phyloP scores from a whole-genome alignment of 345 rosid species.

The Camelina sativa region DNA sequence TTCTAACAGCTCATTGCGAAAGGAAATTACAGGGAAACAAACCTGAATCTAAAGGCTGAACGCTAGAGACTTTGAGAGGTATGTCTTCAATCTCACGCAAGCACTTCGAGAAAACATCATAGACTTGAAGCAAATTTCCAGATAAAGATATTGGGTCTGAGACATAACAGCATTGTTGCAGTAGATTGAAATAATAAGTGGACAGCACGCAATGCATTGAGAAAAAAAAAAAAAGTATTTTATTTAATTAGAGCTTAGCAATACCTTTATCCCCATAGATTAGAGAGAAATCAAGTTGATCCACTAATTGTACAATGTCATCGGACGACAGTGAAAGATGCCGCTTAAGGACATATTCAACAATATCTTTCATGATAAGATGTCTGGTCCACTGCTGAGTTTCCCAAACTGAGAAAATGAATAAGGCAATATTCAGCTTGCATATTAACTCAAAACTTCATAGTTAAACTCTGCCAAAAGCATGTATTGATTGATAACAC shows the following conservation, averaged over 20 bases:
- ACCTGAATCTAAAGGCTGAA: conserved; percentile 92
- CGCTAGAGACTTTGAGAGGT: conserved; percentile 82
- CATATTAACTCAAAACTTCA: conserved; percentile 28
- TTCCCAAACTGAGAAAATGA: conserved; percentile 70
- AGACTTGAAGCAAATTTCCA: conserved; percentile 64
- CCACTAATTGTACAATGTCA: conserved; percentile 66
- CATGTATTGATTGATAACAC: conserved; percentile 36
- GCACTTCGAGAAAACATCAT: conserved; percentile 73
- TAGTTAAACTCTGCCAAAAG: conserved; percentile 20
- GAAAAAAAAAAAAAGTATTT: not conserved
- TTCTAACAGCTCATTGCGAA: conserved; percentile 21
- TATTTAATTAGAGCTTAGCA: not conserved
- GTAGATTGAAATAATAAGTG: not conserved
- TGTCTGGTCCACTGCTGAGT: conserved; percentile 71
- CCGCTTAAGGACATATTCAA: conserved; percentile 60
- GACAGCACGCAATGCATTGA: not conserved
- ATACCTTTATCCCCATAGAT: conserved; percentile 73
- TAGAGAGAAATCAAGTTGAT: conserved; percentile 90
- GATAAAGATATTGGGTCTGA: conserved; percentile 75
- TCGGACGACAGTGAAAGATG: conserved; percentile 69
- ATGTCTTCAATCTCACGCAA: conserved; percentile 71
- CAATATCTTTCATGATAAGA: conserved; percentile 76
- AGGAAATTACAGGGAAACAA: conserved; percentile 12
- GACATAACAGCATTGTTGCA: conserved; percentile 20
- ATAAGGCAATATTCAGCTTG: conserved; percentile 33